Evolutionary conservation across 2,329 filamentous ascomycete genomes (phyloP), one percentile per base, ranked within the genome.

Genomic region (Fusarium agapanthi): DNA sequence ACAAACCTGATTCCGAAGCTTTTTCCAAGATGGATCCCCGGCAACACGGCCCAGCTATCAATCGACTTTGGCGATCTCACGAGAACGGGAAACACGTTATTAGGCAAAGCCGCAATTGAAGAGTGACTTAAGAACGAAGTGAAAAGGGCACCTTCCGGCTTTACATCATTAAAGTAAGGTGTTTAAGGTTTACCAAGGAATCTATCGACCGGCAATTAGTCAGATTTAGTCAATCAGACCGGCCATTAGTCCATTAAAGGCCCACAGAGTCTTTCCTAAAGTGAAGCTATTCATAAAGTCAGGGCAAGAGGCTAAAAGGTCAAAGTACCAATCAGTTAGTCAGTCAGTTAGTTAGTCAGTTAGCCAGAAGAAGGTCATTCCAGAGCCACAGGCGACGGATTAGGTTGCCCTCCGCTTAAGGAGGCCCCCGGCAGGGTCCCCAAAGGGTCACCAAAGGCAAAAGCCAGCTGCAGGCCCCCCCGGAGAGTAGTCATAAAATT

Each of bases 361-460:
- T 13, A 7, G 32, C 4, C n/a, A n/a, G n/a, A 41, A 16, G 4
- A 43, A 43, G 7, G 41, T 43, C 41, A 7, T 43, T 43, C 41
- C 5, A 3, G 41, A 24, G 15, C 15, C 5, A 0, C 18, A 43
- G 41, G n/a, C 15, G 1, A n/a, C 22, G 0, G 40, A 24, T 43
- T 43, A 3, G 15, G n/a, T 43, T 43, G 6, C 37, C 15, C 10
- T 43, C 5, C 1, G 15, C 40, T 43, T 43, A 0, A 43, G 40
- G n/a, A 43, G n/a, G n/a, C n/a, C 40, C 15, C n/a, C n/a, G n/a
- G n/a, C n/a, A n/a, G n/a, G n/a, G n/a, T n/a, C n/a, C n/a, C n/a
- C n/a, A n/a, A n/a, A n/a, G n/a, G n/a, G n/a, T n/a, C n/a, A n/a
- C n/a, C n/a, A n/a, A n/a, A n/a, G n/a, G n/a, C n/a, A n/a, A n/a